These are phyloP conservation scores for Saitozyma podzolica DNA, from an alignment of 768 basidiomycete genomes.

Conservation along the genomic window DNA sequence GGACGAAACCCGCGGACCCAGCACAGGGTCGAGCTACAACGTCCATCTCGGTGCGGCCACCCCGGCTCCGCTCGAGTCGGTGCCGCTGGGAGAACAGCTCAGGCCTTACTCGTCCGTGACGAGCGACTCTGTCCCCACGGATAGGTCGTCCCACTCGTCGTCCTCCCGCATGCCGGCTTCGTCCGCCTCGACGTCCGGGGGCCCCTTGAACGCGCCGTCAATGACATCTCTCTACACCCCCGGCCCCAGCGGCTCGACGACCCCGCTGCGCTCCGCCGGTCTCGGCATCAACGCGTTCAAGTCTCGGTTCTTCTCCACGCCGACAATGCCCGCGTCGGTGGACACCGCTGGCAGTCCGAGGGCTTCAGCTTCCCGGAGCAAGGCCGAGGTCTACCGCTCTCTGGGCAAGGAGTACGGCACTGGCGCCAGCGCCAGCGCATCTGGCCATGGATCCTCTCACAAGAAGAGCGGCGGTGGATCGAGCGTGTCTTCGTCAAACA, in stretches of 20 bases:
- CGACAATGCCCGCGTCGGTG: background rate
- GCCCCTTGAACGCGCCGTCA: background rate
- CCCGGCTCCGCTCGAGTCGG: conserved; percentile 1
- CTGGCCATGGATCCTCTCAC: too few relatives aligned
- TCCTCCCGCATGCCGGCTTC: conserved; percentile 10
- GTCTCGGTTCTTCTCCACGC: conserved; percentile 40
- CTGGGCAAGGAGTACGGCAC: too few relatives aligned
- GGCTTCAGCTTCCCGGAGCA: too few relatives aligned
- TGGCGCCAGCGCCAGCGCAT: too few relatives aligned
- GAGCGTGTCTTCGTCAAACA: too few relatives aligned
- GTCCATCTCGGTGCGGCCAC: conserved; percentile 12
- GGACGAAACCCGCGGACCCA: background rate
- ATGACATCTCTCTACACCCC: background rate
- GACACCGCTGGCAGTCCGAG: too few relatives aligned
- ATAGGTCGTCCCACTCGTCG: conserved; percentile 38
- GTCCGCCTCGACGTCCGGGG: background rate
- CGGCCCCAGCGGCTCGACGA: conserved; percentile 10
- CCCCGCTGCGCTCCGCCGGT: conserved; percentile 32
- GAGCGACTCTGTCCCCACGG: conserved; percentile 18
- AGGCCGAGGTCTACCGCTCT: too few relatives aligned
- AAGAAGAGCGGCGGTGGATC: too few relatives aligned
- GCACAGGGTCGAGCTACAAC: conserved; percentile 11
- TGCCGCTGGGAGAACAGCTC: conserved; percentile 9
- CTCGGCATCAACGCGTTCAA: conserved; percentile 30
- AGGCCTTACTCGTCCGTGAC: conserved; percentile 24